These are phyloP conservation scores for Epichloe gansuensis DNA, from an alignment of 2,329 filamentous ascomycete genomes.

Conservation along the genomic window DNA sequence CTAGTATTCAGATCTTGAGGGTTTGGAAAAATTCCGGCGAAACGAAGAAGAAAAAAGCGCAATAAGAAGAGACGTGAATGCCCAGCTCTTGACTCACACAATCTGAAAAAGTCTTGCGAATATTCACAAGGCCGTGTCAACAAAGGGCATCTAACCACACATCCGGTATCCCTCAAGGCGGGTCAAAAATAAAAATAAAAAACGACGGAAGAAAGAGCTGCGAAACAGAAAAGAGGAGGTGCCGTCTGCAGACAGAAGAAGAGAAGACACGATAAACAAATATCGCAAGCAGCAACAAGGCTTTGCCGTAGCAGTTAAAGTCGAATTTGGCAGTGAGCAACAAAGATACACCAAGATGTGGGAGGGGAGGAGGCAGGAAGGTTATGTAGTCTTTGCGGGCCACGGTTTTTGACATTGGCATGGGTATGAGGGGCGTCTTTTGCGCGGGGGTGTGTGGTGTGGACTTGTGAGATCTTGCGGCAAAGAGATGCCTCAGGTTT, in stretches of 20 bases:
- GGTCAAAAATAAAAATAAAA: not conserved
- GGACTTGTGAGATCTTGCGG: not conserved
- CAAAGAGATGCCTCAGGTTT: not conserved
- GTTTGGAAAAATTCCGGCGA: not conserved
- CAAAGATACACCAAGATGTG: not conserved
- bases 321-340: not conserved
- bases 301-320: not conserved
- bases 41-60: too few relatives aligned
- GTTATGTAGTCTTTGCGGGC: slow-evolving; percentile 6
- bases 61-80: not conserved
- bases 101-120: not conserved
- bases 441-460: not conserved
- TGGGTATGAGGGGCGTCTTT: slow-evolving; percentile 2
- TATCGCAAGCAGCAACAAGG: not conserved
- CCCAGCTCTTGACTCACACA: not conserved
- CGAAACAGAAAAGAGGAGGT: not conserved
- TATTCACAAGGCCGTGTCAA: not conserved
- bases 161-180: not conserved
- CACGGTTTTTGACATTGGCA: not conserved
- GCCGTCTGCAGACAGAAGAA: not conserved
- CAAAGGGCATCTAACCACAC: not conserved
- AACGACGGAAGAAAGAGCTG: not conserved
- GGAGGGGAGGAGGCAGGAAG: slow-evolving; percentile 3
- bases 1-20: not conserved
- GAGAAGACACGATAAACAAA: not conserved